These are phyloP conservation scores for Cucumis cinereus DNA, from an alignment of 306 rosid genomes.

Conservation along the genomic window DNA sequence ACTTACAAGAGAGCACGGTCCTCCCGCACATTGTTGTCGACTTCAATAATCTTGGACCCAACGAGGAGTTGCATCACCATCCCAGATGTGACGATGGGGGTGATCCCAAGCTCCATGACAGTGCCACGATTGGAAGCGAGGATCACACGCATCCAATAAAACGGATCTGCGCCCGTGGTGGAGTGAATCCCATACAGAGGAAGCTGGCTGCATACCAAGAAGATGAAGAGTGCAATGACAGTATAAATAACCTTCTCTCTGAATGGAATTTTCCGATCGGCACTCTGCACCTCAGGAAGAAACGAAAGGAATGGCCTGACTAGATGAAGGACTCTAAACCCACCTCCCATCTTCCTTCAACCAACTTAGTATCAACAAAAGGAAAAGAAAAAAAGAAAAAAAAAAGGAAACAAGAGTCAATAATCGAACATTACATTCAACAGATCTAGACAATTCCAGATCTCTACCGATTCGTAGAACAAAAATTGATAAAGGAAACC, in stretches of 20 bases:
- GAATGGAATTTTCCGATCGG: constrained; percentile 77
- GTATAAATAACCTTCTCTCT: constrained; percentile 94
- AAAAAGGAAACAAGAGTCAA: not conserved
- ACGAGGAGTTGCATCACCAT: constrained; percentile 87
- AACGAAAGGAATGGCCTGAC: constrained; percentile 86
- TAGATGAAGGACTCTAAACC: constrained; percentile 88
- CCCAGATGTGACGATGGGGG: constrained; percentile 89
- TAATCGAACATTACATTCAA: not conserved
- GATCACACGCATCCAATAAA: constrained; percentile 94
- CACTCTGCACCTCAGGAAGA: constrained; percentile 87
- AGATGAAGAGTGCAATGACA: constrained; percentile 73
- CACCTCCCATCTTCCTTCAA: constrained; percentile 65
- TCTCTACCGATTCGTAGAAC: not conserved
- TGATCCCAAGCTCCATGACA: constrained; percentile 94
- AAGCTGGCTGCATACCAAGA: constrained; percentile 88
- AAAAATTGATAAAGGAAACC: not conserved
- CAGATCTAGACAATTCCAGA: not conserved
- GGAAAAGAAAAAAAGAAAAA: too few species aligned
- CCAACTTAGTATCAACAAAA: not conserved
- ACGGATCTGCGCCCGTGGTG: constrained; percentile 90
- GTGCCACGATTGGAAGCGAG: constrained; percentile 94
- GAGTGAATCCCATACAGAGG: constrained; percentile 95
- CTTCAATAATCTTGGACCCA: constrained; percentile 82
- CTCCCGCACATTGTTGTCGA: constrained; percentile 89
- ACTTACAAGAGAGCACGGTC: constrained; percentile 91